Conservation (phyloP, 2,329 filamentous ascomycete species). For the Hypoxylon sp. region DNA sequence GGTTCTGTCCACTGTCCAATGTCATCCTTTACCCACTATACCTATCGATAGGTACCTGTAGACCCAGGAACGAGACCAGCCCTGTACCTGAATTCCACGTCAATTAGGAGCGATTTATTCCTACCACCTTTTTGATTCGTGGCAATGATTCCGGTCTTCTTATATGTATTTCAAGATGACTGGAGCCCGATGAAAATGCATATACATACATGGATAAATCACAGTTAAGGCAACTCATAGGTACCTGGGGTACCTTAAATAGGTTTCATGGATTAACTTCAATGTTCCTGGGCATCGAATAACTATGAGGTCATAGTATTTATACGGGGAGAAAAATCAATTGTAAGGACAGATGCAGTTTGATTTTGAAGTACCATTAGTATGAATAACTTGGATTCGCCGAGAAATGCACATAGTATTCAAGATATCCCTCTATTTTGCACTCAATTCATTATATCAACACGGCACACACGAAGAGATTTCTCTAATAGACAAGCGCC, state of each 20-base stretch:
- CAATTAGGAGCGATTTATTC: constrained; percentile 8
- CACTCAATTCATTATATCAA: background rate
- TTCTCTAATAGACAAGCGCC: background rate
- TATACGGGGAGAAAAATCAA: background rate
- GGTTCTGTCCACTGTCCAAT: constrained; percentile 32
- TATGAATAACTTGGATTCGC: background rate
- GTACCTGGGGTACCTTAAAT: background rate
- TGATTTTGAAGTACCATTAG: background rate
- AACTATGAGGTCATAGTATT: constrained; percentile 35
- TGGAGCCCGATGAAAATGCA: background rate
- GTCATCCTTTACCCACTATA: constrained; percentile 30
- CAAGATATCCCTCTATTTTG: background rate
- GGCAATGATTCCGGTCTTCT: constrained; percentile 2
- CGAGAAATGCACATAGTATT: background rate
- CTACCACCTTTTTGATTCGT: constrained; percentile 15
- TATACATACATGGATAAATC: background rate
- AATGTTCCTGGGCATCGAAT: background rate
- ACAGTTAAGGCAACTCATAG: background rate
- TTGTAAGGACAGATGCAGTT: background rate
- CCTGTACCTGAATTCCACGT: constrained; percentile 9
- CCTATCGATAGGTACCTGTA: constrained; percentile 21
- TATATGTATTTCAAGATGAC: background rate
- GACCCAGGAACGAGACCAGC: background rate
- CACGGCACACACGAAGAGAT: background rate
- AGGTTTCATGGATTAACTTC: no score